Base-by-base conservation (phyloP, 192 early-diverging fungal genomes). In the Entophlyctis helioformis region DNA sequence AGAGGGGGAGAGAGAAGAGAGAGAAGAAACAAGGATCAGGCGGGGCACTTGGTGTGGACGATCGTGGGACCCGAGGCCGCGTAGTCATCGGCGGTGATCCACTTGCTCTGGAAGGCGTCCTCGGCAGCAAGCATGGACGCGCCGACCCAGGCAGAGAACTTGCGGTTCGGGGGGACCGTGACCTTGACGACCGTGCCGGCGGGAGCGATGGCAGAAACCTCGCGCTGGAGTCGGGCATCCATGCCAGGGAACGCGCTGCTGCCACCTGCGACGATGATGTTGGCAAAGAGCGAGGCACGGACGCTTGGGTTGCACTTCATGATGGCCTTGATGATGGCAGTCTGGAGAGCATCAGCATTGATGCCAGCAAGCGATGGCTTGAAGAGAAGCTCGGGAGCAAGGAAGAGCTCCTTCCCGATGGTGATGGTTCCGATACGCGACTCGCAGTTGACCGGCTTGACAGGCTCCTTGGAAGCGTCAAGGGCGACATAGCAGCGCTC, bases 91-190 rank as follows among this genome's bases (percentile, higher is more conserved):
- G 73, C 76, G 31, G 69, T 67, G 61, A 78, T 73, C 75, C 75
- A 78, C 75, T 76, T 78, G 25, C 69, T 55, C 60, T 78, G 75
- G 69, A 78, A 78, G 40, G 75, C 76, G 35, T 69, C 67, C 33
- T 76, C 55, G 7, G 75, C 76, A 20, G 75, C 72, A 27, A 78
- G 49, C 39, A 78, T 78, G 35, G 75, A 78, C 26, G 69, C 75
- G 54, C 75, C 75, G 57, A 78, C 76, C 75, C 75, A 78, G 48
- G 70, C 75, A 49, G 75, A 78, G 63, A 76, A 78, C 48, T 78
- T 76, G 47, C 72, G 55, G 54, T 78, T 72, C 23, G 74, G 73
- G 22, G 75, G 72, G 21, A 72, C 72, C 39, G 73, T 58, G 49
- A 72, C 63, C 56, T 68, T 67, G 56, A 78, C 59, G 64, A 76